Conservation (phyloP, 2,329 filamentous ascomycete genomes). For the Teratosphaeria viscida region DNA sequence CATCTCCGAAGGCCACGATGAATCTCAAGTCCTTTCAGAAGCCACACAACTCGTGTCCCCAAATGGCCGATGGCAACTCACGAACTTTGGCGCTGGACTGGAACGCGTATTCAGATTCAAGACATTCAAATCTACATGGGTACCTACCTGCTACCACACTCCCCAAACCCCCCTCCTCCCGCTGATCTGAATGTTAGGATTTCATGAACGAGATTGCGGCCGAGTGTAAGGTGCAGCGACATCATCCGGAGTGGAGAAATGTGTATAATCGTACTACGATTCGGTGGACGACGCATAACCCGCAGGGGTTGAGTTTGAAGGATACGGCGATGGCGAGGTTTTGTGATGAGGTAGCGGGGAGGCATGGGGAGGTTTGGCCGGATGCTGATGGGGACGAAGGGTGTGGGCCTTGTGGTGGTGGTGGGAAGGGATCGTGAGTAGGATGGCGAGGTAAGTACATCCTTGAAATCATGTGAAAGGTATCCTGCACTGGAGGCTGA, state of each 20-base stretch:
- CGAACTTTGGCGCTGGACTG: constrained; percentile 22
- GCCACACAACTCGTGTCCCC: constrained; percentile 16
- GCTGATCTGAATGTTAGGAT: constrained; percentile 36
- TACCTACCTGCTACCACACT: constrained; percentile 9
- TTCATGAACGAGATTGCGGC: constrained; percentile 65
- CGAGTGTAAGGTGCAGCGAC: constrained; percentile 56
- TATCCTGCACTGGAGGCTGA: no score
- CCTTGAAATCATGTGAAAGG: background rate
- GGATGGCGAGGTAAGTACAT: background rate
- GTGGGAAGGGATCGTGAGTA: background rate
- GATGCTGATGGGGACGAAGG: background rate
- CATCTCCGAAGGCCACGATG: background rate
- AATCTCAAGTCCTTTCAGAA: constrained; percentile 7
- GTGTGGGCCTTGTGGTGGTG: background rate
- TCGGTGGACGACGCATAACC: constrained; percentile 63
- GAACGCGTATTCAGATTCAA: constrained; percentile 29
- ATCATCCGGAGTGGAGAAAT: constrained; percentile 71
- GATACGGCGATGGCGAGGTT: constrained; percentile 52
- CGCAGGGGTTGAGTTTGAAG: constrained; percentile 52
- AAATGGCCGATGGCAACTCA: constrained; percentile 23
- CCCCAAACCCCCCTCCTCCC: background rate
- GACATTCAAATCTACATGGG: constrained; percentile 30
- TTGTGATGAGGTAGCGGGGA: constrained; percentile 43
- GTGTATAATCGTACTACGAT: constrained; percentile 63
- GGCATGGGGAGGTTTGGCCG: constrained; percentile 15